Base-by-base conservation (phyloP, 179 eudicot species). In the Spinacia oleracea region DNA sequence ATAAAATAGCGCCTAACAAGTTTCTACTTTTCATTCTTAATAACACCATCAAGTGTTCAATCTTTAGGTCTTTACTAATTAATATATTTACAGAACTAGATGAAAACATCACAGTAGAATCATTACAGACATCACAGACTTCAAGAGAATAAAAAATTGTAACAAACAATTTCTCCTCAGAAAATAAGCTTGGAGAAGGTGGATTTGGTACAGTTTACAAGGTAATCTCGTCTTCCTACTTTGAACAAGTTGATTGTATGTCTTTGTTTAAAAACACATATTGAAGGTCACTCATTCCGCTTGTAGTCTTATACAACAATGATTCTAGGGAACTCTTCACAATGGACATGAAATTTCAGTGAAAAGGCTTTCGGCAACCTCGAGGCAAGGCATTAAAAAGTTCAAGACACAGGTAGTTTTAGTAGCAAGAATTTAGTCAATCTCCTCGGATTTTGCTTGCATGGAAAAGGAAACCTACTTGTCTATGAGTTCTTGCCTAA, bases 331-430 rank as follows among this genome's bases (percentile, higher is more conserved):
- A 32, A 81, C 1, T 16, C 71, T 81, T 45, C 64, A 7, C 9
- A 48, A 66, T 59, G 78, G 78, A 18, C 78, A 78, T 25, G 64
- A 73, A 48, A 68, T 82, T 45, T 80, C 77, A 6, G 80, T 71
- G 34, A 83, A 83, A 15, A 83, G 83, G 76, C 38, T 83, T 43
- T 83, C 78, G 1, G 20, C 21, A 46, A 46, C 34, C 10, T 79
- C 85, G 0, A 20, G 70, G 4, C 85, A 79, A 43, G 85, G 82
- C 21, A 11, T n/a, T 4, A 8, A 60, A 29, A 82, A 82, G 68
- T 82, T 82, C 79, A 82, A 70, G 59, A 79, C 64, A 0, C 82
- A 82, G 65, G 85, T 79, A 27, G n/a, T 75, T 51, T 23, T 78
- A 25, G 75, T 82, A 46, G 81, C 82, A 20, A 56, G 25, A 82